phyloP scores from a whole-genome alignment of 176 grass and related monocot species.

The Oryza australiensis region DNA sequence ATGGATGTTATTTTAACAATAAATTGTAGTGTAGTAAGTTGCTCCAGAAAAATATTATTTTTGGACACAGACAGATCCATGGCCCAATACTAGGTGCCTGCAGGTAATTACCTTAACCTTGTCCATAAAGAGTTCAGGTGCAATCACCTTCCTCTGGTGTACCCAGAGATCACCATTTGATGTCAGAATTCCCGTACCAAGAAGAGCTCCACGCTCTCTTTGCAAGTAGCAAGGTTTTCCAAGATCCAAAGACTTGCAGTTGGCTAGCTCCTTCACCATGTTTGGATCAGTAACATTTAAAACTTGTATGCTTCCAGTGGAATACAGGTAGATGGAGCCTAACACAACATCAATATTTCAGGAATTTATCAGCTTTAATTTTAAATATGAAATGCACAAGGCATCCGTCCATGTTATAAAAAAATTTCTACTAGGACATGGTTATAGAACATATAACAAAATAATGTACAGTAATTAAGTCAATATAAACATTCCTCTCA shows the following conservation, averaged over 20 bases:
- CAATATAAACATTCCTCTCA: neutral
- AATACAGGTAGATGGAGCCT: constrained; percentile 70
- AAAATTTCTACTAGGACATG: neutral
- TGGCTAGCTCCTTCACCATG: constrained; percentile 64
- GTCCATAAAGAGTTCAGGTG: constrained; percentile 84
- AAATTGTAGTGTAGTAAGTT: constrained; percentile 14
- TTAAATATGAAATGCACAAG: neutral
- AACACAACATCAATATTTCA: constrained; percentile 8
- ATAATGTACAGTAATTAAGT: constrained; percentile 8
- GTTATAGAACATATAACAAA: neutral
- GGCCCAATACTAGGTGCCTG: neutral
- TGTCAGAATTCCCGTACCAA: constrained; percentile 70
- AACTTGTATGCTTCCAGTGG: constrained; percentile 58
- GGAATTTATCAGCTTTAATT: neutral
- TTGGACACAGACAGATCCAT: neutral
- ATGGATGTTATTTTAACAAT: neutral
- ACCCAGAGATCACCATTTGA: constrained; percentile 66
- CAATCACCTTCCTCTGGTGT: constrained; percentile 74
- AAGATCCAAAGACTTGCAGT: constrained; percentile 67
- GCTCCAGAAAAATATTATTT: neutral
- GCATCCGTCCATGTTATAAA: neutral
- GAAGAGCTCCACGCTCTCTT: constrained; percentile 58
- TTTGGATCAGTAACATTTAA: constrained; percentile 56
- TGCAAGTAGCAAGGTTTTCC: constrained; percentile 59
- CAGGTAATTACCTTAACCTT: constrained; percentile 73